Percentiles rank a stretch among this genome's conserved stretches.
phyloP scores from a whole-genome alignment of 805 yeast species.

The Metschnikowia colocasiae region DNA sequence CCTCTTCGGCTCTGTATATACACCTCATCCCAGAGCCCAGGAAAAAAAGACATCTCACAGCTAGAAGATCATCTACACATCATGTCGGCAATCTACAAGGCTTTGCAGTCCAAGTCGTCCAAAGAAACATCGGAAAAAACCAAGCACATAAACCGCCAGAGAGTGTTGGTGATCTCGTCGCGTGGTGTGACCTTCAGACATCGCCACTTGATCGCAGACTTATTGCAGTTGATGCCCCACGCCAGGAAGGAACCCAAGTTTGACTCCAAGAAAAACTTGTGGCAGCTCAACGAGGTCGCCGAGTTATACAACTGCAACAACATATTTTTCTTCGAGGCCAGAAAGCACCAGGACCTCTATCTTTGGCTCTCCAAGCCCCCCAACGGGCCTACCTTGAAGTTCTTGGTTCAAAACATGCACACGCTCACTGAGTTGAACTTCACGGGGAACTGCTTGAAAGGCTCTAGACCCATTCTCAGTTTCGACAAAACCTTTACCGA shows the following conservation, averaged over 20 bases:
- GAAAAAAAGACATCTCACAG: background rate
- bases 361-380: slow-evolving; percentile 96
- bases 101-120: slow-evolving; percentile 43
- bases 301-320: slow-evolving; percentile 97
- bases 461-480: slow-evolving; percentile 89
- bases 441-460: slow-evolving; percentile 93
- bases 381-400: slow-evolving; percentile 94
- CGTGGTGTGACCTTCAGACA: slow-evolving; percentile 95
- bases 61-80: slow-evolving; percentile 6
- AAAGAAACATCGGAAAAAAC: slow-evolving; percentile 46
- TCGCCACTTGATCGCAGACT: slow-evolving; percentile 86
- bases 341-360: slow-evolving; percentile 93
- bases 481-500: slow-evolving; percentile 74
- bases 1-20: slow-evolving; percentile 7
- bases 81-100: slow-evolving; percentile 47
- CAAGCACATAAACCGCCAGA: slow-evolving; percentile 76
- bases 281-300: slow-evolving; percentile 90
- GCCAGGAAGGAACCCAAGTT: slow-evolving; percentile 94
- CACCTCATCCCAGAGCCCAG: slow-evolving; percentile 3
- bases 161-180: slow-evolving; percentile 84
- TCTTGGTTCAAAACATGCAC: slow-evolving; percentile 90
- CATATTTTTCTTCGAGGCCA: slow-evolving; percentile 87
- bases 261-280: slow-evolving; percentile 85
- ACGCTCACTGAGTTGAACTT: slow-evolving; percentile 94
- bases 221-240: slow-evolving; percentile 80